These are phyloP conservation scores for Bothriochloa decipiens DNA, from an alignment of 176 grass and related monocot genomes.

Conservation along the genomic window DNA sequence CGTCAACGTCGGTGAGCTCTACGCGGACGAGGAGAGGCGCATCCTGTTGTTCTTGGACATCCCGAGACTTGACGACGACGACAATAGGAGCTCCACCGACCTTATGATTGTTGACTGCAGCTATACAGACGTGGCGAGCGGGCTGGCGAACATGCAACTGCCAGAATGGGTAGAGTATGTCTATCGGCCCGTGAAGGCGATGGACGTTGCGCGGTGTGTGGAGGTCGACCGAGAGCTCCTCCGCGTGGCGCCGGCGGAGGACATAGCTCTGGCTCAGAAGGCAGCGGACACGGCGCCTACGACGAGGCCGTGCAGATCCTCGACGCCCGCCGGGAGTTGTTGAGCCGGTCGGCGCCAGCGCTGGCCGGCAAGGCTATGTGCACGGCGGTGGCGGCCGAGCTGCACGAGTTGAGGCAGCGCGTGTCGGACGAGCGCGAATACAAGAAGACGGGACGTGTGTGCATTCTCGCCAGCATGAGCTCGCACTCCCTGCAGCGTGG, in stretches of 20 bases:
- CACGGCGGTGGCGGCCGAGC: conserved; percentile 6
- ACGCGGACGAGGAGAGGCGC: neutral
- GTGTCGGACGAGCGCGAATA: conserved; percentile 22
- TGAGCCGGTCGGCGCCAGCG: conserved; percentile 17
- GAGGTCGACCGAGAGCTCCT: neutral
- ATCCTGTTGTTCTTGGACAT: neutral
- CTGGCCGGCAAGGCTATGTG: neutral
- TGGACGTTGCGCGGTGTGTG: neutral
- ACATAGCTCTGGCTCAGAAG: neutral
- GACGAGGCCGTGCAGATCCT: conserved; percentile 14
- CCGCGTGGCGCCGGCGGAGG: neutral
- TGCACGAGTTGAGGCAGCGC: conserved; percentile 27
- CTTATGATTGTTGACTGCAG: no score
- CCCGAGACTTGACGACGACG: no score
- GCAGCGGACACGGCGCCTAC: conserved; percentile 3
- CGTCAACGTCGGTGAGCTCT: neutral
- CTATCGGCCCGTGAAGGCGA: neutral
- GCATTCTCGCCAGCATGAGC: conserved; percentile 43
- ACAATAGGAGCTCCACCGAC: no score
- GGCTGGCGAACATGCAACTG: neutral
- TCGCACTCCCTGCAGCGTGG: conserved; percentile 42
- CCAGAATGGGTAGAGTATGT: no score
- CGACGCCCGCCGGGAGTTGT: conserved; percentile 20
- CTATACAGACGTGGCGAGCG: neutral
- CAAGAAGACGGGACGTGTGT: conserved; percentile 26